Evolutionary conservation across 2,329 filamentous ascomycete genomes (phyloP), one percentile per base, ranked within the genome.

Genomic region (Fusarium verrucosum): DNA sequence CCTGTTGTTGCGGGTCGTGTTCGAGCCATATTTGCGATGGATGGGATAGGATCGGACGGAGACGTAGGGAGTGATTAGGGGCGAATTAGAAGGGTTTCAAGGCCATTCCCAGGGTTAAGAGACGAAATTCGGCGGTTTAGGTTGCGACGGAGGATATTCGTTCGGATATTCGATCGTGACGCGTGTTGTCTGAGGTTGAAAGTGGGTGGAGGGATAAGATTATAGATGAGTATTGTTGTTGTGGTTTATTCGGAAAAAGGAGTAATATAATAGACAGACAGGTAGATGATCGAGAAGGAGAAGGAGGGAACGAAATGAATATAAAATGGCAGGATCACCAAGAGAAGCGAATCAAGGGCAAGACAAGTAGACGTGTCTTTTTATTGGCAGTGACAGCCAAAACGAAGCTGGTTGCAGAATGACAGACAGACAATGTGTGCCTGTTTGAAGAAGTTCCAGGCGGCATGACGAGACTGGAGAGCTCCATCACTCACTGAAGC

Each of bases 1-100:
- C 92, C 92, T 65, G 92, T 94, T 38, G 89, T 91, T 57, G 89
- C 84, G 62, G 89, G 91, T 56, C 89, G 85, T 63, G 81, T 81
- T 75, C 86, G 87, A 71, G 89, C 84, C 89, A 92, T 92, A 65
- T 45, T 61, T 53, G 51, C 23, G 35, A 45, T 33, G 4, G 32
- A 45, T 42, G 41, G 22, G 11, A 37, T 16, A 22, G 22, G 36
- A 32, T 26, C 40, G 37, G 33, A 36, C 40, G 49, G 36, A 33
- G 50, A 56, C 32, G 30, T 30, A 45, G 22, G 49, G 16, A 41
- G 45, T 22, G 33, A 32, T 47, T 36, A 35, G 28, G 45, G 17
- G 44, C 49, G 14, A 9, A 54, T 66, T 50, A 68, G 10, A 28
- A 49, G 38, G 26, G 43, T 59, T 32, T 32, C 37, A 51, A 35